phyloP scores from a whole-genome alignment of 2,329 filamentous ascomycete species.

The Alternaria brassicae region DNA sequence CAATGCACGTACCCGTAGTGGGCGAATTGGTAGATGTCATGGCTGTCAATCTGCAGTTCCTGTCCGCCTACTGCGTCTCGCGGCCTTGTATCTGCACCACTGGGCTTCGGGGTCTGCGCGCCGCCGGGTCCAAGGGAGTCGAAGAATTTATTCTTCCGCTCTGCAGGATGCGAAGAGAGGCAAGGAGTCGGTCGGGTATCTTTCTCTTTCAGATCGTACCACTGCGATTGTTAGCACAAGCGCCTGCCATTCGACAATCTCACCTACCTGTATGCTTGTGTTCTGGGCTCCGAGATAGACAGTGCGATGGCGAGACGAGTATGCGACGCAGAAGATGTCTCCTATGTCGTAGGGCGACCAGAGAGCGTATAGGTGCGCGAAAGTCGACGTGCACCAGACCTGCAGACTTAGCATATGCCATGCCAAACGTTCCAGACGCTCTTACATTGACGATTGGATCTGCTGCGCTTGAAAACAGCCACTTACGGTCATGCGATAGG shows the following conservation, averaged over 20 bases:
- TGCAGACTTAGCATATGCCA: conserved; percentile 34
- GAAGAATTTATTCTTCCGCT: conserved; percentile 87
- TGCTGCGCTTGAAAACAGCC: conserved; percentile 91
- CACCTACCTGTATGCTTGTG: conserved; percentile 71
- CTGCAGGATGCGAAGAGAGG: conserved; percentile 73
- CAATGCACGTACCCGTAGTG: conserved; percentile 97
- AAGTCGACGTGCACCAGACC: conserved; percentile 81
- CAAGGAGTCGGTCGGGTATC: conserved; percentile 66
- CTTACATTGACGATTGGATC: conserved; percentile 87
- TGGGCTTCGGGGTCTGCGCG: conserved; percentile 75
- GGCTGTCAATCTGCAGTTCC: conserved; percentile 79
- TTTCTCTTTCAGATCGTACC: conserved; percentile 77
- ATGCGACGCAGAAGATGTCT: conserved; percentile 94
- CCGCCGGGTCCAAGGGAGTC: conserved; percentile 89
- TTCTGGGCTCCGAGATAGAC: conserved; percentile 94
- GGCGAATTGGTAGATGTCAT: conserved; percentile 85
- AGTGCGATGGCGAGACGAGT: conserved; percentile 78
- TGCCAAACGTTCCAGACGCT: conserved; percentile 3
- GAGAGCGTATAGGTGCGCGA: conserved; percentile 83
- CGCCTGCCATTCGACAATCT: not conserved
- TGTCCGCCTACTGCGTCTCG: conserved; percentile 64
- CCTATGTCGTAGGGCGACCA: conserved; percentile 94
- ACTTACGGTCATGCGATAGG: conserved; percentile 74
- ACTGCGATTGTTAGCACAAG: conserved; percentile 55
- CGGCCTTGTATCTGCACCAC: conserved; percentile 59